Evolutionary conservation across 768 basidiomycete genomes (phyloP), one percentile per base, ranked within the genome.

Genomic region (Trametes cingulata): DNA sequence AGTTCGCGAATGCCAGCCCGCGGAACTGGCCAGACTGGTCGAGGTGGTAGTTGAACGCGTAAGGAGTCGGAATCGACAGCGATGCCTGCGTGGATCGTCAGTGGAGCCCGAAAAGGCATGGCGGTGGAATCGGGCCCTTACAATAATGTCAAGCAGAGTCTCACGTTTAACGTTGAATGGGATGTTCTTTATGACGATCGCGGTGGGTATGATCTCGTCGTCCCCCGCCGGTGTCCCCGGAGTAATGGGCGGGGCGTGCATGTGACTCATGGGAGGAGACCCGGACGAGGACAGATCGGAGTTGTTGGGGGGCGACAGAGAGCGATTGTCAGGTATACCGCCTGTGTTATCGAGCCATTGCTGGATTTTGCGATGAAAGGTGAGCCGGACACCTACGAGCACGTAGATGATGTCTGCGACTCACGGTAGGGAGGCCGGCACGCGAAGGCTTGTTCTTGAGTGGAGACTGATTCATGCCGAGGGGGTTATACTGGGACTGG

Each of bases 161-260:
- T 98, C 96, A 71, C 93, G 88, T 78, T 95, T 93, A 66, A 98
- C 94, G 69, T 95, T 95, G 82, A 99, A 99, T 66, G 96, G 96
- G 78, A 99, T 99, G 81, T 98, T 98, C 85, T 99, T 99, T 76
- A 99, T 98, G 72, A 99, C 97, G 71, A 99, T 98, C 55, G 97
- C 97, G 10, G 95, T 98, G 56, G 96, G 96, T 76, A 98, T 98
- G 74, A 97, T 82, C 74, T 97, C 95, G 75, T 97, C 94, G 67
- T 93, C 91, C 42, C 73, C 68, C 60, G 76, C 82, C 48, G 85
- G 81, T 13, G 84, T 81, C 33, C 77, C 74, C 22, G 85, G 77
- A 40, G 75, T 76, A 19, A 82, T 72, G 59, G 82, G 72, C 58
- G 80, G 73, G 41, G 82, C 67, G 49, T 71, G 67, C 60, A 78